Percentiles rank a stretch among this genome's conserved stretches.
Evolutionary conservation across 495 filamentous ascomycete genomes (phyloP).

Genomic region (Niebla homalea): DNA sequence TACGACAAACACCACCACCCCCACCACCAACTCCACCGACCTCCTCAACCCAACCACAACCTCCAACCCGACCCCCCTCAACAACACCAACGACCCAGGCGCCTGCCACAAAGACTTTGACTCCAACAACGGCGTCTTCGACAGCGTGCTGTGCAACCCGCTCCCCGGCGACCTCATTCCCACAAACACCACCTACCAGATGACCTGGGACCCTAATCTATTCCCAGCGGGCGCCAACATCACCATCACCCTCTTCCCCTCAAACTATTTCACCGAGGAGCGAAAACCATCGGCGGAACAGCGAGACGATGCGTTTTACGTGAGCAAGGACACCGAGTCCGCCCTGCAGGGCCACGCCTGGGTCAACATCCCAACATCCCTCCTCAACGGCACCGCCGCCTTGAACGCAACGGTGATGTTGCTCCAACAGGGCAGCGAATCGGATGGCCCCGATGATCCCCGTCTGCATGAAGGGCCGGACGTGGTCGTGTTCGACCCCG

Average conservation of each 20-base stretch:
- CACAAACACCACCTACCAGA: not conserved
- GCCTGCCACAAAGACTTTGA: conserved; percentile 5
- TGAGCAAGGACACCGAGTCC: not conserved
- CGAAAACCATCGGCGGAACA: not conserved
- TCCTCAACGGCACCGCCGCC: not conserved
- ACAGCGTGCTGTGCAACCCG: not conserved
- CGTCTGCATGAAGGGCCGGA: not conserved
- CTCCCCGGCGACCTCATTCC: not conserved
- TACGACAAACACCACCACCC: not conserved
- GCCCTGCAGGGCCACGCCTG: not conserved
- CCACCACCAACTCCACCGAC: not conserved
- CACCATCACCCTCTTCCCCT: conserved; percentile 1
- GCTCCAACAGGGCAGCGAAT: not conserved
- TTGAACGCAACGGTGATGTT: conserved; percentile 8
- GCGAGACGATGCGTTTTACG: not conserved
- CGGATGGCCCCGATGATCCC: not conserved
- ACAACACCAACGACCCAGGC: conserved; percentile 10
- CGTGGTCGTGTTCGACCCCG: not conserved
- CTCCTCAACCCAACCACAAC: not conserved
- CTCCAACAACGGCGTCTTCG: conserved; percentile 3
- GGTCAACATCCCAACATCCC: conserved; percentile 4
- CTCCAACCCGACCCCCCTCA: conserved; percentile 1
- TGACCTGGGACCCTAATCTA: conserved; percentile 3
- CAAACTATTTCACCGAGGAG: not conserved
- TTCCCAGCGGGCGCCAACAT: not conserved